These are phyloP conservation scores for Skeletonema potamos DNA, from an alignment of 108 stramenopile species.

Conservation along the genomic window DNA sequence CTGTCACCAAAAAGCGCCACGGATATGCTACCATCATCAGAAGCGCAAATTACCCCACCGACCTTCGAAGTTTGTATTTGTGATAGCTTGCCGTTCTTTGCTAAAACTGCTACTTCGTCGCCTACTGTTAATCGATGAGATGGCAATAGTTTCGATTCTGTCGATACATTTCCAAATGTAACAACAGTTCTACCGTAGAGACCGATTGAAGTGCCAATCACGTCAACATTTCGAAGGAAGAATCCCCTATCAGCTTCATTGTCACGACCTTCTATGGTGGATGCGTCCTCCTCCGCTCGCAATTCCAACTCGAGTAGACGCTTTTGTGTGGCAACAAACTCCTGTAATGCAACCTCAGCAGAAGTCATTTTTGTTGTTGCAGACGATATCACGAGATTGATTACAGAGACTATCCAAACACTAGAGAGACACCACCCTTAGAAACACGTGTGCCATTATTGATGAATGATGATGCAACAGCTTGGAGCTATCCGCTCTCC, in stretches of 20 bases:
- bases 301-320: constrained; percentile 70
- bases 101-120: constrained; percentile 83
- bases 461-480: too few relatives aligned
- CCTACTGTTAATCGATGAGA: constrained; percentile 85
- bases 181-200: constrained; percentile 85
- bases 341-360: constrained; percentile 46
- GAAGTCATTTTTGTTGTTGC: constrained; percentile 23
- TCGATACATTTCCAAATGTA: constrained; percentile 23
- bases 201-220: constrained; percentile 67
- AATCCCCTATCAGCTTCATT: constrained; percentile 39
- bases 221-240: constrained; percentile 53
- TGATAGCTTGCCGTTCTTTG: constrained; percentile 42
- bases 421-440: background rate
- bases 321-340: constrained; percentile 68
- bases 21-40: constrained; percentile 62
- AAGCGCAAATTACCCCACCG: constrained; percentile 69
- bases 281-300: constrained; percentile 40
- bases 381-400: too few relatives aligned
- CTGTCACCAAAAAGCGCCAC: constrained; percentile 64
- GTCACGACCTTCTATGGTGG: constrained; percentile 3
- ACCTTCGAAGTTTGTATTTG: constrained; percentile 8
- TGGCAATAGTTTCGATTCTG: constrained; percentile 37
- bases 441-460: too few relatives aligned
- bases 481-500: too few relatives aligned
- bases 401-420: too few relatives aligned